A percentile compares a stretch with the other conserved stretches of the same genome.
phyloP scores from a whole-genome alignment of 495 filamentous ascomycete species.

The Neurospora sp. region DNA sequence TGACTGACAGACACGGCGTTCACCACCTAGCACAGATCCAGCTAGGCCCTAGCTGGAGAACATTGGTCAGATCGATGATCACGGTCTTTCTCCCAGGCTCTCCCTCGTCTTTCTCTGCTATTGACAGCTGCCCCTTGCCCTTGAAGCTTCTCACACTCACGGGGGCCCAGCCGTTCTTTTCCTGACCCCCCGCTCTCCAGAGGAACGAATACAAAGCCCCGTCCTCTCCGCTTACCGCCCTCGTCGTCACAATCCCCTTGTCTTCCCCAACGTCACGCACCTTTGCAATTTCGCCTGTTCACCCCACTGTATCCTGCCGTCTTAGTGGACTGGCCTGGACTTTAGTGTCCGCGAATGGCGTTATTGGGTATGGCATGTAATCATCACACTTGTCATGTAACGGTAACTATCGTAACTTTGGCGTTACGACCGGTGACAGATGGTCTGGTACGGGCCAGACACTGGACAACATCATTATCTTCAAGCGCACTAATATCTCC shows the following conservation, averaged over 20 bases:
- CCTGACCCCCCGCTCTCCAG: not conserved
- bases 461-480: not conserved
- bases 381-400: not conserved
- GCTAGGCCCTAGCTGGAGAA: not conserved
- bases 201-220: not conserved
- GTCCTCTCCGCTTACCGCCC: not conserved
- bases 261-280: not conserved
- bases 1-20: not conserved
- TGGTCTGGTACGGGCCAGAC: not conserved
- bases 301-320: not conserved
- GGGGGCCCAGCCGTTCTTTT: not conserved
- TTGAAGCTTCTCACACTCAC: not conserved
- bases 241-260: not conserved
- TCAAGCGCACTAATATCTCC: not conserved
- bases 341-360: not conserved
- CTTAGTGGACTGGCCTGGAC: not conserved
- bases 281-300: not conserved
- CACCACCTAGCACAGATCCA: not conserved
- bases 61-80: not conserved
- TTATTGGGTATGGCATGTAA: not conserved
- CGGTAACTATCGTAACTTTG: not conserved
- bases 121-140: not conserved
- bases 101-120: not conserved
- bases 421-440: not conserved
- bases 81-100: not conserved